These are phyloP conservation scores for Verticillium dahliae DNA, from an alignment of 2,329 filamentous ascomycete genomes.

Conservation along the genomic window DNA sequence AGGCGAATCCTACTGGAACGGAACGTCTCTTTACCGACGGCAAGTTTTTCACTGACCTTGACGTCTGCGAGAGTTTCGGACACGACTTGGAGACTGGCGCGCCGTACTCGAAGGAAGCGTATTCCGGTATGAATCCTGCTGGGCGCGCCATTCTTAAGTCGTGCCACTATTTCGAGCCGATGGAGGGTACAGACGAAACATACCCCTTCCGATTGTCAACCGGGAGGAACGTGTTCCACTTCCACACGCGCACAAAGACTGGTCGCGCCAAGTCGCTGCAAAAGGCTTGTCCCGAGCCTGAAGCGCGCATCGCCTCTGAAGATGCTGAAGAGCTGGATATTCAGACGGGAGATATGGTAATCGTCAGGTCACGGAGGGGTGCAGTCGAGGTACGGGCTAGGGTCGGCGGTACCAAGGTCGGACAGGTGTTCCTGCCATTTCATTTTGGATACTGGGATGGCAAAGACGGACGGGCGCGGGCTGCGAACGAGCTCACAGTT, in stretches of 20 bases:
- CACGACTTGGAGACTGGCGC: slow-evolving; percentile 29
- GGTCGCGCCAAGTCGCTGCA: slow-evolving; percentile 22
- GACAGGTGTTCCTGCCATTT: slow-evolving; percentile 30
- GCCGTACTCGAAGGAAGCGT: slow-evolving; percentile 21
- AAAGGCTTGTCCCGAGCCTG: slow-evolving; percentile 20
- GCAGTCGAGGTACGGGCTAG: slow-evolving; percentile 19
- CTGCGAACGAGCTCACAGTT: slow-evolving; percentile 28
- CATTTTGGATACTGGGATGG: slow-evolving; percentile 29
- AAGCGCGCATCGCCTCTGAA: slow-evolving; percentile 18
- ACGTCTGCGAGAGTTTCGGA: slow-evolving; percentile 27
- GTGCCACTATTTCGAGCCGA: slow-evolving; percentile 19
- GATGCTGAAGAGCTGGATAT: slow-evolving; percentile 20
- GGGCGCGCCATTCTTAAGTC: slow-evolving; percentile 27
- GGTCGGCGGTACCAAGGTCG: slow-evolving; percentile 19
- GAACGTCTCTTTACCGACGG: slow-evolving; percentile 25
- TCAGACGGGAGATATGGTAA: slow-evolving; percentile 20
- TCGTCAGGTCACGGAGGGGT: slow-evolving; percentile 22
- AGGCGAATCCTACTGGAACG: slow-evolving; percentile 21
- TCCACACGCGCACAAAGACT: slow-evolving; percentile 29
- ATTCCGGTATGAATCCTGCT: slow-evolving; percentile 21
- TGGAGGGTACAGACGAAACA: slow-evolving; percentile 21
- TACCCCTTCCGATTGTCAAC: slow-evolving; percentile 24
- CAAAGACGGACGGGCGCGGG: slow-evolving; percentile 16
- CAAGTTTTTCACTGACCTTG: slow-evolving; percentile 25
- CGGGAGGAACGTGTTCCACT: slow-evolving; percentile 18